Conservation (phyloP, 768 basidiomycete species). For the Lactifluus subvellereus region DNA sequence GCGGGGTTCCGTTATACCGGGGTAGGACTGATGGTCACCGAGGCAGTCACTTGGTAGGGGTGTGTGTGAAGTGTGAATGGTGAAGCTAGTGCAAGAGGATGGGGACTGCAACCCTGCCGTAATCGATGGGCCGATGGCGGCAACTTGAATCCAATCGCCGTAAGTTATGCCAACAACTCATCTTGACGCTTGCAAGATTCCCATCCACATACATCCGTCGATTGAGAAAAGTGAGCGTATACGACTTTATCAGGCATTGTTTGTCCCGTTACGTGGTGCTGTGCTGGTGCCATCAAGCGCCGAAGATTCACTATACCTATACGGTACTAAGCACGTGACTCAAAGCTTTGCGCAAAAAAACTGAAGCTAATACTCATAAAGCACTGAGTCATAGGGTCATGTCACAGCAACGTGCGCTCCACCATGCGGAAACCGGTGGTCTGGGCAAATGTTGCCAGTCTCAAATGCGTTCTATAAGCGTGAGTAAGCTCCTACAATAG, state of each 20-base stretch:
- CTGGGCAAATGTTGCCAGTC: neutral
- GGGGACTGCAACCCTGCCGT: neutral
- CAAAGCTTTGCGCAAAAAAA: neutral
- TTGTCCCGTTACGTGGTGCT: no score
- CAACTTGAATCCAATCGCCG: neutral
- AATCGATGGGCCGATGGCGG: constrained; percentile 5
- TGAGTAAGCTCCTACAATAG: neutral
- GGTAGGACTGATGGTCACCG: no score
- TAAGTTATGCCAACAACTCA: neutral
- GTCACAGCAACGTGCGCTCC: neutral
- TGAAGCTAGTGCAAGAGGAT: neutral
- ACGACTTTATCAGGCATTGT: constrained; percentile 2
- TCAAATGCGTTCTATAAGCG: neutral
- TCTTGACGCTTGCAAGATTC: neutral
- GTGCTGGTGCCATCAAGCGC: neutral
- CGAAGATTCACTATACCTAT: neutral
- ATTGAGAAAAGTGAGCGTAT: neutral
- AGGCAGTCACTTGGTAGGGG: neutral
- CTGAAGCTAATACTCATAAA: neutral
- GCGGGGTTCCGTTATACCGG: no score
- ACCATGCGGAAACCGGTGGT: neutral
- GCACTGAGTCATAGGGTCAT: neutral
- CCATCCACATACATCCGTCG: neutral
- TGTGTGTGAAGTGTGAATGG: neutral
- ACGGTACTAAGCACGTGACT: neutral